Percentiles rank a stretch among this genome's conserved stretches.
These are phyloP conservation scores for Lipomyces starkeyi DNA, from an alignment of 805 yeast genomes.

Conservation along the genomic window DNA sequence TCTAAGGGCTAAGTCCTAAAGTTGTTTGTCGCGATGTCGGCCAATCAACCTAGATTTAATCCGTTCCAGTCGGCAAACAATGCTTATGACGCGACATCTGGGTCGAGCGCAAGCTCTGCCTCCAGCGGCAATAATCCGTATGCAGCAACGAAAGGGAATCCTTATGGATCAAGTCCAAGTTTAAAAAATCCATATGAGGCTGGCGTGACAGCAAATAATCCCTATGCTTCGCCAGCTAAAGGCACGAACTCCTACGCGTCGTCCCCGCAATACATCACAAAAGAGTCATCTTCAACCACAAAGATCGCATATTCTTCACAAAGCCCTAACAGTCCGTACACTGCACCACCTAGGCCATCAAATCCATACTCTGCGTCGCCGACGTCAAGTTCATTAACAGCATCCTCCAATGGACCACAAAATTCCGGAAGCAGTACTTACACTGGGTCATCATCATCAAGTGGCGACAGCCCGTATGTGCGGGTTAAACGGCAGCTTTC, in stretches of 20 bases:
- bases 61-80: conserved; percentile 1
- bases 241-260: background rate
- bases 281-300: conserved; percentile 1
- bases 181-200: conserved; percentile 8
- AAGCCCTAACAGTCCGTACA: background rate
- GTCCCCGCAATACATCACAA: conserved; percentile 4
- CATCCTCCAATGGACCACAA: background rate
- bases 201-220: background rate
- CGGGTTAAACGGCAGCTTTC: background rate
- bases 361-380: conserved; percentile 10
- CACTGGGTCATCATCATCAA: background rate
- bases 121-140: background rate
- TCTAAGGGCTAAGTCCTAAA: background rate
- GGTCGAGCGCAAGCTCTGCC: background rate
- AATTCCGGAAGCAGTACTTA: background rate
- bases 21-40: background rate
- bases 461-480: conserved; percentile 4
- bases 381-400: background rate
- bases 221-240: background rate
- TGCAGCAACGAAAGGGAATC: background rate
- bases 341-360: conserved; percentile 5
- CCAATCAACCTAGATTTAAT: conserved; percentile 2
- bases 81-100: background rate
- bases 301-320: background rate
- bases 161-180: background rate